These are phyloP conservation scores for Fusarium sp. DNA, from an alignment of 2,329 filamentous ascomycete species.

Conservation along the genomic window DNA sequence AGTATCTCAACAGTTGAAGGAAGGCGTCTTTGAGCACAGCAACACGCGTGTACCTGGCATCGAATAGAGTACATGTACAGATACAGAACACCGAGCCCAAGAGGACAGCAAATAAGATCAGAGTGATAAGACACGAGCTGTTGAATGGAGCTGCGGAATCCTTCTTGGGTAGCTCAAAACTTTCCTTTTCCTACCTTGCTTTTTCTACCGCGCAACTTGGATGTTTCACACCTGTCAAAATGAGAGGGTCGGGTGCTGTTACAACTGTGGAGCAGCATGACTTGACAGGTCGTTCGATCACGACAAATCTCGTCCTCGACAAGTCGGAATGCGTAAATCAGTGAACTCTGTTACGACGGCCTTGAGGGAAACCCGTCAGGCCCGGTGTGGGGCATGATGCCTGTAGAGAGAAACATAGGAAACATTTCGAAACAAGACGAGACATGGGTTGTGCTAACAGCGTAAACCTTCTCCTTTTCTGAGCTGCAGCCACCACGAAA, in stretches of 20 bases:
- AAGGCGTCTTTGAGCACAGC: too few species aligned
- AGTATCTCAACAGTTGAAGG: too few species aligned
- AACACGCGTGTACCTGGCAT: too few species aligned
- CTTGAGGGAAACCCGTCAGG: not conserved
- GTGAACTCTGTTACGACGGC: not conserved
- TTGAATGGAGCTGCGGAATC: not conserved
- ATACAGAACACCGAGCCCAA: not conserved
- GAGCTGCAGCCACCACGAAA: not conserved
- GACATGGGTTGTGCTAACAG: not conserved
- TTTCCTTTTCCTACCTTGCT: constrained; percentile 15
- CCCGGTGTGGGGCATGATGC: constrained; percentile 2
- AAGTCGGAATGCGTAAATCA: not conserved
- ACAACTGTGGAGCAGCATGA: constrained; percentile 3
- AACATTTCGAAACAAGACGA: constrained; percentile 2
- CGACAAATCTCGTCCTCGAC: not conserved
- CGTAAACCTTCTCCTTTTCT: constrained; percentile 5
- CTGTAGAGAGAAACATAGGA: constrained; percentile 1
- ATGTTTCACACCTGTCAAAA: constrained; percentile 19
- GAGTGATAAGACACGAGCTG: not conserved
- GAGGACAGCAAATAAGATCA: not conserved
- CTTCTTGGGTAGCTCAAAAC: constrained; percentile 1
- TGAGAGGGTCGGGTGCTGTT: constrained; percentile 16
- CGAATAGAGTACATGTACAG: too few species aligned
- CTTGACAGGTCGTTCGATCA: not conserved
- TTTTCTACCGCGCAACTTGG: constrained; percentile 33